phyloP scores from a whole-genome alignment of 345 rosid species.

The Gossypium turneri region DNA sequence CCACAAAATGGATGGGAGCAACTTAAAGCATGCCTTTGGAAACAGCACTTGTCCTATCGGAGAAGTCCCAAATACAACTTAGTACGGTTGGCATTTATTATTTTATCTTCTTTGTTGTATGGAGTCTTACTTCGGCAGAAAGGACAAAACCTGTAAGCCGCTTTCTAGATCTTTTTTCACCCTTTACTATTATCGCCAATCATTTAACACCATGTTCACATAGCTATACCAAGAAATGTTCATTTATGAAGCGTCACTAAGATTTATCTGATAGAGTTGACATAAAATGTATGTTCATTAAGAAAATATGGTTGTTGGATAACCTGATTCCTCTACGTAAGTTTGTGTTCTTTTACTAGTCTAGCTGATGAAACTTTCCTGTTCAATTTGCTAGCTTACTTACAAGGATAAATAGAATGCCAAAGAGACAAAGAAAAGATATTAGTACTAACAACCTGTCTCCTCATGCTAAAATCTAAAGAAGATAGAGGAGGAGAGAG shows the following conservation, averaged over 20 bases:
- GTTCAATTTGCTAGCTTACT: no score
- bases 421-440: neutral
- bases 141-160: constrained; percentile 42
- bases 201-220: neutral
- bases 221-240: neutral
- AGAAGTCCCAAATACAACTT: constrained; percentile 50
- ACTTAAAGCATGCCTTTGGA: constrained; percentile 56
- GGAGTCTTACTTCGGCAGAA: constrained; percentile 50
- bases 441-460: neutral
- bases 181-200: neutral
- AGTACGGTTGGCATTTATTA: constrained; percentile 29
- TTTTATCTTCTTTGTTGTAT: constrained; percentile 26
- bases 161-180: neutral
- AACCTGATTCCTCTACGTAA: neutral
- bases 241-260: neutral
- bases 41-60: constrained; percentile 55
- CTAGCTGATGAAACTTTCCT: neutral
- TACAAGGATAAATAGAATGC: neutral
- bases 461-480: neutral
- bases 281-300: neutral
- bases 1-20: constrained; percentile 44
- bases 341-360: neutral
- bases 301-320: neutral
- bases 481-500: neutral
- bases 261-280: neutral